Conservation (phyloP, 169 alveolate genomes). For the Eimeria sp. region DNA sequence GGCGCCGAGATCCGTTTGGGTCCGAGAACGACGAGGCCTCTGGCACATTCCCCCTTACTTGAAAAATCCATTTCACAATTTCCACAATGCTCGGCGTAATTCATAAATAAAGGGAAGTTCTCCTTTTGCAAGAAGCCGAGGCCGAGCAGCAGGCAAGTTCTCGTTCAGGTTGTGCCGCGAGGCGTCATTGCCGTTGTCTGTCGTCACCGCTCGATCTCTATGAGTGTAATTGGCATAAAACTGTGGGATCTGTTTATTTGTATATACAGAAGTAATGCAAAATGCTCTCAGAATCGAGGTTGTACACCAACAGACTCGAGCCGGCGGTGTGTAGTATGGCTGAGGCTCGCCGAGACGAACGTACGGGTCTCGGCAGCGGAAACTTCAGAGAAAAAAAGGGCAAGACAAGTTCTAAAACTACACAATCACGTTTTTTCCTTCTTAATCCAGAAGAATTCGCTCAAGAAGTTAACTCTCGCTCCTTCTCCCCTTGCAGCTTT, state of each 20-base stretch:
- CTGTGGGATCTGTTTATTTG: not conserved
- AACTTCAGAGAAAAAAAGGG: not conserved
- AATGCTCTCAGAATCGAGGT: not conserved
- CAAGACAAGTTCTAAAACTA: not conserved
- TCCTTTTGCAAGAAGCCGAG: not conserved
- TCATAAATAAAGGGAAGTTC: not conserved
- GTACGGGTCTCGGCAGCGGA: not conserved
- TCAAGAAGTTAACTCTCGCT: not conserved
- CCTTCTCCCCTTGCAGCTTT: slow-evolving; percentile 1
- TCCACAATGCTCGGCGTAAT: not conserved
- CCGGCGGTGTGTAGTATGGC: slow-evolving; percentile 5
- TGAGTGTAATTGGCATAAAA: not conserved
- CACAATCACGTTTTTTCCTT: not conserved
- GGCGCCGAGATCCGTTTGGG: not conserved
- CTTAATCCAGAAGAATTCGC: not conserved
- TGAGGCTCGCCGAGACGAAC: slow-evolving; percentile 27
- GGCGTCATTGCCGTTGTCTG: slow-evolving; percentile 60
- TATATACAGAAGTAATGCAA: not conserved
- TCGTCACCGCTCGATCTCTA: not conserved
- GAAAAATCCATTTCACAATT: slow-evolving; percentile 25
- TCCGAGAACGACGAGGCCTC: not conserved
- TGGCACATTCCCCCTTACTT: not conserved
- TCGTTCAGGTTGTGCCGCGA: slow-evolving; percentile 35
- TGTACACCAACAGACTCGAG: slow-evolving; percentile 11
- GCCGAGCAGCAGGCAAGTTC: slow-evolving; percentile 15